Conservation (phyloP, 2,329 filamentous ascomycete species). For the Tolypocladium tundrense region DNA sequence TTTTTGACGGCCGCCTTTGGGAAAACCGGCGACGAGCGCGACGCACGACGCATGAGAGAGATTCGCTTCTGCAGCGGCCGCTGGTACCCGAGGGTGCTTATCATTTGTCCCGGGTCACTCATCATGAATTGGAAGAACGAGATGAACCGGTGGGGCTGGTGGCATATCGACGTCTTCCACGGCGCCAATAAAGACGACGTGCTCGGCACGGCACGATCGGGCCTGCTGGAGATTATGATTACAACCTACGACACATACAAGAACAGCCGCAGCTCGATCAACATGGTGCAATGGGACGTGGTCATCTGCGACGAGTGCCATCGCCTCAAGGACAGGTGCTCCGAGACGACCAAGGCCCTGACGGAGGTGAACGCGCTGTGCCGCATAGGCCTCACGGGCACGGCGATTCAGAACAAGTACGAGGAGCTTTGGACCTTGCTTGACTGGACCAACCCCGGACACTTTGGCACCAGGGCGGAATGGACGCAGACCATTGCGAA, state of each 20-base stretch:
- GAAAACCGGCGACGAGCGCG: slow-evolving; percentile 82
- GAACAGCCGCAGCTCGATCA: slow-evolving; percentile 62
- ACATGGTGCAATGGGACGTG: slow-evolving; percentile 84
- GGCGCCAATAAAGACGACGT: slow-evolving; percentile 58
- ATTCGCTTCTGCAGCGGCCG: slow-evolving; percentile 51
- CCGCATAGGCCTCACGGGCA: slow-evolving; percentile 86
- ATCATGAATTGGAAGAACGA: slow-evolving; percentile 90
- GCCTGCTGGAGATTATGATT: slow-evolving; percentile 80
- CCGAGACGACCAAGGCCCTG: slow-evolving; percentile 77
- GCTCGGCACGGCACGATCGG: slow-evolving; percentile 61
- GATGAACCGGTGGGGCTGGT: slow-evolving; percentile 87
- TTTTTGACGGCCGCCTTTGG: slow-evolving; percentile 89
- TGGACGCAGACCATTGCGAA: slow-evolving; percentile 73
- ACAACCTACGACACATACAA: slow-evolving; percentile 91
- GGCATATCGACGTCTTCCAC: slow-evolving; percentile 78
- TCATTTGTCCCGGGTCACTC: slow-evolving; percentile 80
- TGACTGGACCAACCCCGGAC: slow-evolving; percentile 90
- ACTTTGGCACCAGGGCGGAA: slow-evolving; percentile 50
- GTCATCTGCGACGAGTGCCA: slow-evolving; percentile 94
- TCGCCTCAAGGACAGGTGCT: slow-evolving; percentile 66
- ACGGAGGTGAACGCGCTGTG: slow-evolving; percentile 85
- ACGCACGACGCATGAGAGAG: slow-evolving; percentile 79
- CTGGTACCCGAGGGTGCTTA: slow-evolving; percentile 71
- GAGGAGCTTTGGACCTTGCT: slow-evolving; percentile 93
- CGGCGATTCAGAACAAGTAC: slow-evolving; percentile 96